Conservation (phyloP, 768 basidiomycete species). For the Inosperma sp. region DNA sequence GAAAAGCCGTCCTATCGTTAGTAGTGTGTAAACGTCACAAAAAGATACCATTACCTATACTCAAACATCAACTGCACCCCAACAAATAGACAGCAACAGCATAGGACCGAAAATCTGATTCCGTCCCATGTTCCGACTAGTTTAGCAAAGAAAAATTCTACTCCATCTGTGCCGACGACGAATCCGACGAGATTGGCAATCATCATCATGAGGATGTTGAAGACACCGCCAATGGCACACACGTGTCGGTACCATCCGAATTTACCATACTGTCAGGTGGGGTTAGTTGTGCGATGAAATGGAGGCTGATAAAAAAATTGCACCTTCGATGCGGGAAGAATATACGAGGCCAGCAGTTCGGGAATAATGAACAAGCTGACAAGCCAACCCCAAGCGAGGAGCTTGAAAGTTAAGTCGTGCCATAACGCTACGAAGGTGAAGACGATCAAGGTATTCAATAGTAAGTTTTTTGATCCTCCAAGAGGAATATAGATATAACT, state of each 20-base stretch:
- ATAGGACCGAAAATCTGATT: constrained; percentile 55
- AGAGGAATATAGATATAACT: constrained; percentile 96
- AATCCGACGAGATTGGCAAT: constrained; percentile 93
- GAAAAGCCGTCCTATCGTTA: constrained; percentile 4
- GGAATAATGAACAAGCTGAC: constrained; percentile 87
- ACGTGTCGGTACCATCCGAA: constrained; percentile 81
- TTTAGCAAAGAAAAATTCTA: constrained; percentile 56
- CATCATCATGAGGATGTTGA: constrained; percentile 88
- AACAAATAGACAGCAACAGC: constrained; percentile 66
- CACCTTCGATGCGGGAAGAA: constrained; percentile 66
- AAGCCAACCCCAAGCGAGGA: constrained; percentile 97
- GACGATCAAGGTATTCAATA: constrained; percentile 67
- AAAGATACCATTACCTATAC: constrained; percentile 59
- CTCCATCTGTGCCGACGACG: constrained; percentile 82
- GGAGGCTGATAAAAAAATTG: constrained; percentile 17
- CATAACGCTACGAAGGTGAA: constrained; percentile 98
- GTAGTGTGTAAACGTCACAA: not conserved
- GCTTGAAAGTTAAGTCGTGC: constrained; percentile 87
- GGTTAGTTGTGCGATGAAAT: not conserved
- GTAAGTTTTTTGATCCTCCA: constrained; percentile 56
- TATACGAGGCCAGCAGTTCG: constrained; percentile 59
- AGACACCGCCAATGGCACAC: constrained; percentile 74
- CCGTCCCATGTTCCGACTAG: constrained; percentile 67
- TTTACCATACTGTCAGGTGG: constrained; percentile 52
- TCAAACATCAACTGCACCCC: constrained; percentile 94